A percentile compares a stretch with the other conserved stretches of the same genome.
Conservation (phyloP, 2,329 filamentous ascomycete species). For the Conoideocrella luteorostrata region DNA sequence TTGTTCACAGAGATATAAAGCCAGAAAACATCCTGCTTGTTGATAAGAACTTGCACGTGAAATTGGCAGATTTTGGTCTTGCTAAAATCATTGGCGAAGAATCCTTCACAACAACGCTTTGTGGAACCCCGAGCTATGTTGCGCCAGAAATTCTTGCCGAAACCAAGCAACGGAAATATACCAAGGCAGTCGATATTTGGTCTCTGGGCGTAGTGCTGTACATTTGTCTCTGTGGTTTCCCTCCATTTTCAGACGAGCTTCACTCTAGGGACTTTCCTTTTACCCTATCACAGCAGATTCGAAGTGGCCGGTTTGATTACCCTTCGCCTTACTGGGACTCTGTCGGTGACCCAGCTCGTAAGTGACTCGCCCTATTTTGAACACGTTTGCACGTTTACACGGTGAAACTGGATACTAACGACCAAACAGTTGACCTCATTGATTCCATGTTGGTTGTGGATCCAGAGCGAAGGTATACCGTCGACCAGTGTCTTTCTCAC, state of each 20-base stretch:
- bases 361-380: no score
- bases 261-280: constrained; percentile 77
- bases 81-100: constrained; percentile 98
- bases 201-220: constrained; percentile 96
- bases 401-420: constrained; percentile 6
- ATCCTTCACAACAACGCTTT: constrained; percentile 93
- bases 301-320: constrained; percentile 82
- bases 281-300: constrained; percentile 82
- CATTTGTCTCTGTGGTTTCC: constrained; percentile 94
- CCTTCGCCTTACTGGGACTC: constrained; percentile 83
- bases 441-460: constrained; percentile 92
- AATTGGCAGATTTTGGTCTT: constrained; percentile 92
- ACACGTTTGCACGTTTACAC: no score
- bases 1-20: constrained; percentile 97
- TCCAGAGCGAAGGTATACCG: constrained; percentile 72
- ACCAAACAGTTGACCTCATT: constrained; percentile 65
- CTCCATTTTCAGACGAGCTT: constrained; percentile 93
- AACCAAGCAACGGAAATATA: constrained; percentile 77
- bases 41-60: constrained; percentile 79
- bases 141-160: constrained; percentile 91
- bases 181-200: constrained; percentile 93
- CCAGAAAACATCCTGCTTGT: constrained; percentile 90
- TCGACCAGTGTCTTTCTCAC: constrained; percentile 86
- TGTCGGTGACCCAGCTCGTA: constrained; percentile 60
- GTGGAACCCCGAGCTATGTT: constrained; percentile 95